Evolutionary conservation across 116 monocot genomes (phyloP), one percentile per base, ranked within the genome.

Genomic region (Phalaenopsis hybrid): DNA sequence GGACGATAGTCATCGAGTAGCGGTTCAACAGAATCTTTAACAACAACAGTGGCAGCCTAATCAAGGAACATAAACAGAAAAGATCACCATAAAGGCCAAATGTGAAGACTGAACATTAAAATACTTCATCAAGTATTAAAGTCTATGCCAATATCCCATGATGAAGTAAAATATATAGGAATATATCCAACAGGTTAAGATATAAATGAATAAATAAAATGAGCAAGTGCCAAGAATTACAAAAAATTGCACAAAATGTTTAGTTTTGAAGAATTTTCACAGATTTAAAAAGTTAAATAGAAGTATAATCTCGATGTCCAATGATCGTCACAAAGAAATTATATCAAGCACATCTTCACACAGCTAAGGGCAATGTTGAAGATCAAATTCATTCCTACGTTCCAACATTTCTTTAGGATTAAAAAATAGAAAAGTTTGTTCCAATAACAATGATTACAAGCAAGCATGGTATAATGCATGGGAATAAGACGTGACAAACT

Each of bases 11-110:
- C 95, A 79, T 99, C 99, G 55, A 99, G 77, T 79, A 95, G 49
- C 50, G 99, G 99, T 83, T 99, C 99, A 57, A 99, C 93, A 77
- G 99, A 88, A 63, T 99, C 99, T 78, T 82, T 95, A 48, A 99
- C 86, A 67, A 99, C 88, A 57, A 81, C 49, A 44, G 92, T 86
- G 69, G 91, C 99, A 76, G 99, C 99, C 99, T 99, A 79, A 83
- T 16, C 80, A 82, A 79, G 77, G 65, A 82, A 34, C 57, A 69
- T 46, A 77, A 84, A 48, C 46, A 46, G 46, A 45, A 21, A 45
- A 77, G 28, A 77, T 13, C 45, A 75, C 9, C 0, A 46, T 46
- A 8, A 2, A 23, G 23, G 46, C 6, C 20, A 75, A 73, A 37
- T 8, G 23, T 46, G 21, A 20, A 75, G 16, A 75, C 0, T 75